Evolutionary conservation across 2,329 filamentous ascomycete species (phyloP), one percentile per base, ranked within the genome.

Genomic region (Phoma herbarum): DNA sequence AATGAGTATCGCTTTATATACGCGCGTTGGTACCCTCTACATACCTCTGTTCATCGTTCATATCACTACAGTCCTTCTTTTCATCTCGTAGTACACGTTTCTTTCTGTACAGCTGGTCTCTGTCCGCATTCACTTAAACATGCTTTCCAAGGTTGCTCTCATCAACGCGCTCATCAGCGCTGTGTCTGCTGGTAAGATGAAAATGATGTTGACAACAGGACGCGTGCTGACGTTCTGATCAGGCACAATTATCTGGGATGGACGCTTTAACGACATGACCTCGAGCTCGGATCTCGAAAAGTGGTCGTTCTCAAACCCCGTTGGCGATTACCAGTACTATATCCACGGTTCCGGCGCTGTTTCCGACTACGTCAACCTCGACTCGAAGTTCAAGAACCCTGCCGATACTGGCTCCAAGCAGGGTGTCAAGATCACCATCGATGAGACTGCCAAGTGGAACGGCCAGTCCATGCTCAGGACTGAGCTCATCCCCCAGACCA

Each of bases 321-420:
- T 89, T 67, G 87, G 87, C 1, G 83, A 86, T 0, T 92, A 90
- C 78, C 89, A 92, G 75, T 92, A 89, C 81, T 91, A 91, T 79
- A 91, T 91, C 70, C 89, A 92, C 78, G 90, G 89, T 35, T 77
- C 79, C 11, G 83, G 81, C n/a, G 39, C 77, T 1, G 81, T 86
- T 10, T 80, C 80, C 33, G 77, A 85, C 67, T 90, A 90, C 75
- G 82, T 90, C 64, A 86, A 86, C 67, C 80, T 90, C 33, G 84
- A 90, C 75, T 88, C 89, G 23, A 75, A 77, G 61, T 88, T 82
- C 81, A 89, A 88, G 79, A 90, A 90, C 77, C 85, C 87, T 0
- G 84, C 84, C 64, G 88, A 91, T 73, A 80, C 79, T 0, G 80
- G 79, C 46, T 87, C 86, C 43, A 83, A 79, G 39, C 85, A 90